Evolutionary conservation across 164 flowering plant genomes (phyloP).

Genomic region (Annona squamosa): DNA sequence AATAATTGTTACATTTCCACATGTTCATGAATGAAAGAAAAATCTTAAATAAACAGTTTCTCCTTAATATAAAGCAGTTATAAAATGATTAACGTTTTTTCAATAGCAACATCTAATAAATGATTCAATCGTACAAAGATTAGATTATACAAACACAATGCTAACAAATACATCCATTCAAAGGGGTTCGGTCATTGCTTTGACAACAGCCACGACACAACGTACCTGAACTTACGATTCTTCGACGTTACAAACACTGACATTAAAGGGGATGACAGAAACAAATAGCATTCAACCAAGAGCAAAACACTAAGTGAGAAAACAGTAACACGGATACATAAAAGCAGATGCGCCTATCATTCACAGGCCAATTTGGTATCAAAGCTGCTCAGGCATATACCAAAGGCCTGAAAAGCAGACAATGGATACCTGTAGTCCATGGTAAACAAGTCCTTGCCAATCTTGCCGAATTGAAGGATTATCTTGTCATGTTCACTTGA

Average conservation of each 20-base stretch:
- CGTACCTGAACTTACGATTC: background rate
- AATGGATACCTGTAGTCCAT: slow-evolving; percentile 34
- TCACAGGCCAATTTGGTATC: slow-evolving; percentile 38
- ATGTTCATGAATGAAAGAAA: too few species aligned
- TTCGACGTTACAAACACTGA: background rate
- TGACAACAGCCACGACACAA: too few species aligned
- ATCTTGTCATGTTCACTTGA: slow-evolving; percentile 1
- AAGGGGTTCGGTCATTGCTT: too few species aligned
- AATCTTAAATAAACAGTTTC: too few species aligned
- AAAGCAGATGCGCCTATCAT: slow-evolving; percentile 18
- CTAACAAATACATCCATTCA: too few species aligned
- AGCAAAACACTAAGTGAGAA: background rate
- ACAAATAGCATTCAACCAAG: background rate
- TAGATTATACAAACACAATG: too few species aligned
- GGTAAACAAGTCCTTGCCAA: slow-evolving; percentile 69
- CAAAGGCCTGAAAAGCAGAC: slow-evolving; percentile 81
- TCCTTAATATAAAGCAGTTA: too few species aligned
- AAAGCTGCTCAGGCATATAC: slow-evolving; percentile 43
- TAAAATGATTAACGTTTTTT: too few species aligned
- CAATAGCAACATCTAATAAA: too few species aligned
- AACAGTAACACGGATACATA: background rate
- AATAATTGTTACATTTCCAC: too few species aligned
- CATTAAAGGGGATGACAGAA: background rate
- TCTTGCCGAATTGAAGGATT: slow-evolving; percentile 75
- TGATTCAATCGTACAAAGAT: too few species aligned